Base-by-base conservation (phyloP, 2,329 filamentous ascomycete genomes). In the Blumeriella jaapii region DNA sequence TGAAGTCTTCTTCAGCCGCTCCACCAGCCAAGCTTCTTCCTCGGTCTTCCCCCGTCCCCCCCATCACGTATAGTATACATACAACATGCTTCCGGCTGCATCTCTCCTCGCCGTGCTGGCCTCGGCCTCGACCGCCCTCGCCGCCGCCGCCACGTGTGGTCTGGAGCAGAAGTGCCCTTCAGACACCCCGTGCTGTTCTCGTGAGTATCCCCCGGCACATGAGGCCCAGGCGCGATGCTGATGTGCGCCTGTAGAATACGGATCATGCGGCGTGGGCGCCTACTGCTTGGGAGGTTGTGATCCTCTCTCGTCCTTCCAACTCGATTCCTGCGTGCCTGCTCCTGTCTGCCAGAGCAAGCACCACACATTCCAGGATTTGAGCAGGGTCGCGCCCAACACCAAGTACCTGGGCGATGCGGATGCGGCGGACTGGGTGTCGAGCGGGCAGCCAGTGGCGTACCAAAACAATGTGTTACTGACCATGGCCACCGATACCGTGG, bases 201-300 rank as follows among this genome's bases (percentile, higher is more conserved):
- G 82, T 87, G 66, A 65, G 79, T 48, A 24, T 9, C 22, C 22
- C n/a, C 9, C 7, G 7, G 22, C 7, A 4, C 22, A 10, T 8
- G 22, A 8, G 22, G 20, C 20, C 6, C 11, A 27, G 4, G 5
- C 8, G n/a, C 7, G 7, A 22, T 15, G 6, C 23, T 31, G n/a
- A 40, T 11, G 5, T 14, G 14, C 10, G 7, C 17, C 6, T 49
- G 32, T 53, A 93, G 85, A 91, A 61, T 96, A 95, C 61, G 84
- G 84, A 51, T 69, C 89, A 60, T 96, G 91, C 55, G 91, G 89
- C 63, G 76, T 86, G 37, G 91, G 91, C 53, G 91, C 87, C 37
- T 96, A 82, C 70, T 98, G 91, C 55, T 74, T 98, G 13, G 91
- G 91, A 52, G 91, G 91, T 45, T 98, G 91, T 65, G 89, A 96